Percentiles rank a stretch among this genome's conserved stretches.
These are phyloP conservation scores for Diaporthe vexans DNA, from an alignment of 2,329 filamentous ascomycete species.

Conservation along the genomic window DNA sequence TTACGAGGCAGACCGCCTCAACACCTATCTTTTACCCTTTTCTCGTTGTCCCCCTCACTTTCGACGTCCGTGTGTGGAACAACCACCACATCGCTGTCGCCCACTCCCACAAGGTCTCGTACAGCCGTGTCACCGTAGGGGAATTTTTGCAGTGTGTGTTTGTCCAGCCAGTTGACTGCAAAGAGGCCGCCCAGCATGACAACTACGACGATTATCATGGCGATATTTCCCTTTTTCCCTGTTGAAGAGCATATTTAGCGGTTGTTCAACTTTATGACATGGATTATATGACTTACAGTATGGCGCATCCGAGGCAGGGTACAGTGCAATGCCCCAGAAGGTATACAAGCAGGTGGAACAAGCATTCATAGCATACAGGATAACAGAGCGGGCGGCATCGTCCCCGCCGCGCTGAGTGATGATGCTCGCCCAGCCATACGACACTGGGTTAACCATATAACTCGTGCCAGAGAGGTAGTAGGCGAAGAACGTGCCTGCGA, in stretches of 20 bases:
- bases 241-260: not conserved
- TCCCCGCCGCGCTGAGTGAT: slow-evolving; percentile 55
- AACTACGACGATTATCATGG: slow-evolving; percentile 14
- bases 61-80: not conserved
- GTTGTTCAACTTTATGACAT: not conserved
- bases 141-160: slow-evolving; percentile 13
- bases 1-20: not conserved
- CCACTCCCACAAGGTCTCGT: slow-evolving; percentile 14
- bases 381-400: slow-evolving; percentile 56
- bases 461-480: slow-evolving; percentile 55
- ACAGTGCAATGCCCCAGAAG: slow-evolving; percentile 60
- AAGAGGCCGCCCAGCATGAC: slow-evolving; percentile 15
- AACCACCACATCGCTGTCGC: slow-evolving; percentile 14
- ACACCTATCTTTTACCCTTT: not conserved
- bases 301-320: slow-evolving; percentile 57
- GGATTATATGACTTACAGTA: slow-evolving; percentile 50
- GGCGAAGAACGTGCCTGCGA: slow-evolving; percentile 52
- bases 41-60: not conserved
- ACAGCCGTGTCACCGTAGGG: slow-evolving; percentile 25
- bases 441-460: slow-evolving; percentile 56
- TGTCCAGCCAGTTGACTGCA: slow-evolving; percentile 18
- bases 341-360: slow-evolving; percentile 57
- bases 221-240: slow-evolving; percentile 29
- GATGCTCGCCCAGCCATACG: slow-evolving; percentile 56
- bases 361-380: slow-evolving; percentile 57